Base-by-base conservation (phyloP, 2,329 filamentous ascomycete genomes). In the Albifimbria verrucaria region DNA sequence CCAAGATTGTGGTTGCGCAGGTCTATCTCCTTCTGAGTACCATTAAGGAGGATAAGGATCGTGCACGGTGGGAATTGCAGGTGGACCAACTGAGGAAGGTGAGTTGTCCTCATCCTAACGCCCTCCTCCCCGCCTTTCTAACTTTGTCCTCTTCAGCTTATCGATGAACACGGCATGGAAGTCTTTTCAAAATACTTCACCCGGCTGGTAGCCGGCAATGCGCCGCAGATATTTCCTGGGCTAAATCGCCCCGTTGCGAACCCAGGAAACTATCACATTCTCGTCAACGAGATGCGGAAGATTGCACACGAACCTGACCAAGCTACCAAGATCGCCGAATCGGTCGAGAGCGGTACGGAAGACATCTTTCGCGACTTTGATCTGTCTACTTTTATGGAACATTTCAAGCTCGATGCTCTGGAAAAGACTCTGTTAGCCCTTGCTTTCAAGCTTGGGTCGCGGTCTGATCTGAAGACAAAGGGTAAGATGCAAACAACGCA, bases 81-180 rank as follows among this genome's bases (percentile, higher is more conserved):
- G 87, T 86, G 67, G 90, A 95, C 65, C 92, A 96, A 77, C 88
- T 99, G 66, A 86, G 87, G 72, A 96, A 95, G 83, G 92, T 95
- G 78, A 69, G 82, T 49, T 50, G 18, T 28, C 48, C 44, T 42
- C 4, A 42, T 20, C 25, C 21, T 25, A 43, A 32, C 23, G 26
- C 4, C 12, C 15, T 39, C 46, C 39, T 23, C 46, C 41, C 22
- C 39, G 21, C 18, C 18, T 42, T 52, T 54, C 42, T 55, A 23
- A 20, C 7, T n/a, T 42, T 26, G 17, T 25, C 46, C 43, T 39
- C 22, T n/a, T 11, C 47, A 96, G 90, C 86, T 97, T 71, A 88
- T 97, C 77, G 88, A 96, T 84, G 92, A 93, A 66, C 88, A 96
- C 92, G 92, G 92, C 69, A 99, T 99, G 93, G 95, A 99, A 81